Evolutionary conservation across 164 flowering plant genomes (phyloP).

Genomic region (Houttuynia cordata): DNA sequence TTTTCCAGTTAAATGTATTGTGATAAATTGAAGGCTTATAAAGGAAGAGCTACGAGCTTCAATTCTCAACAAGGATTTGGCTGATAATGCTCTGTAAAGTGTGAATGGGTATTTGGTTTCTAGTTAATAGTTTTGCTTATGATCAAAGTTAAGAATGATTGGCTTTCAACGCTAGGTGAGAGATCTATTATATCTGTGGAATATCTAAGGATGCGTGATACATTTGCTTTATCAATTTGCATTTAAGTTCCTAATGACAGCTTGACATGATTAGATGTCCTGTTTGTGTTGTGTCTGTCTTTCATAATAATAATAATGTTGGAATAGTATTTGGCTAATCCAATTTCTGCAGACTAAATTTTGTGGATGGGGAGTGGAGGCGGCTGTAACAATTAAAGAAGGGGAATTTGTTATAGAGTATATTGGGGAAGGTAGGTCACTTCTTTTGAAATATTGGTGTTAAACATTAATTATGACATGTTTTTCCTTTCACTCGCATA

Average conservation of each 20-base stretch:
- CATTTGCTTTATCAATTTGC: too few species aligned
- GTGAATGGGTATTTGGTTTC: too few species aligned
- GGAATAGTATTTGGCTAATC: not conserved
- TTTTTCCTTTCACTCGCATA: not conserved
- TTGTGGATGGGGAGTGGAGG: conserved; percentile 98
- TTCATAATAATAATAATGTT: not conserved
- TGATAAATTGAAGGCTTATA: too few species aligned
- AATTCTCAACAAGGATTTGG: too few species aligned
- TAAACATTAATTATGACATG: not conserved
- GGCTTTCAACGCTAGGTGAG: too few species aligned
- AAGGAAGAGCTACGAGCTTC: too few species aligned
- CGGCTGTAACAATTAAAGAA: conserved; percentile 63
- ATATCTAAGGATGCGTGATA: too few species aligned
- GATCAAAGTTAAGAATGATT: too few species aligned
- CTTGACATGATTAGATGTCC: not conserved
- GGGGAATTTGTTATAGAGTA: conserved; percentile 86
- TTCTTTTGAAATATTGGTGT: not conserved
- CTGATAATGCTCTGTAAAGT: too few species aligned
- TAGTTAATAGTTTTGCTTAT: too few species aligned
- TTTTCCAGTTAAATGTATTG: too few species aligned
- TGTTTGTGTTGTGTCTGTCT: not conserved
- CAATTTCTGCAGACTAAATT: conserved; percentile 48
- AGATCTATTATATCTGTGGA: too few species aligned
- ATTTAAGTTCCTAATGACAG: not conserved
- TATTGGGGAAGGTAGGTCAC: conserved; percentile 81